phyloP scores from a whole-genome alignment of 148 eudicot species.

The Polygonum aviculare region DNA sequence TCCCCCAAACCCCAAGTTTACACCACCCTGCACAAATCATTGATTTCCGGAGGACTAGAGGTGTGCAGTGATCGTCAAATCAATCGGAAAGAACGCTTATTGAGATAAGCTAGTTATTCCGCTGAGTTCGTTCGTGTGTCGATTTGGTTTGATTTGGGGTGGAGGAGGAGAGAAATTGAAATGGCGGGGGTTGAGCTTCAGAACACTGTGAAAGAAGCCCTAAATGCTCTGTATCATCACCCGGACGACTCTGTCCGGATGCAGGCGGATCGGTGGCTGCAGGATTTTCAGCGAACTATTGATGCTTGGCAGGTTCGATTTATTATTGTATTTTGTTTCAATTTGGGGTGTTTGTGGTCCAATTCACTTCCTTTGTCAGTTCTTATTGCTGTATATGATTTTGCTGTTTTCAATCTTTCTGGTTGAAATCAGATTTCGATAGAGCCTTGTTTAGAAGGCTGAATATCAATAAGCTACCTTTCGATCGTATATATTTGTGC shows the following conservation, averaged over 20 bases:
- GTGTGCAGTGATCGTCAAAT: background rate
- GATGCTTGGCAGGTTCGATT: conserved; percentile 93
- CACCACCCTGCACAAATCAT: background rate
- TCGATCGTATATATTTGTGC: background rate
- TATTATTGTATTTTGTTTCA: background rate
- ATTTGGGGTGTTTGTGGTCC: background rate
- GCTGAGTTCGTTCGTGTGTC: background rate
- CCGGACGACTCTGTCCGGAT: conserved; percentile 86
- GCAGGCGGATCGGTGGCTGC: conserved; percentile 99
- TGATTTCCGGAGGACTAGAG: background rate
- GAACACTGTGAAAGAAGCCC: conserved; percentile 93
- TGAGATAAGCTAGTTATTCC: background rate
- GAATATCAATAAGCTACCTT: background rate
- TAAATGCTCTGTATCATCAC: conserved; percentile 89
- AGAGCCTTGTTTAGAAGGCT: background rate
- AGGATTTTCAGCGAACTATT: conserved; percentile 78
- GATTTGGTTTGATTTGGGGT: background rate
- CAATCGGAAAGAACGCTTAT: background rate
- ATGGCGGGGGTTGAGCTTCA: conserved; percentile 63
- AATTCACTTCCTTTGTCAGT: background rate
- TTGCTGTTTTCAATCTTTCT: background rate
- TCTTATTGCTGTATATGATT: background rate
- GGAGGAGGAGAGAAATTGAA: background rate
- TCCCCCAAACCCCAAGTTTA: background rate
- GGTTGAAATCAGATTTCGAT: background rate